Evolutionary conservation across 1,139 yeast species (phyloP), one percentile per base, ranked within the genome.

Genomic region (Chernovozyma aurita): DNA sequence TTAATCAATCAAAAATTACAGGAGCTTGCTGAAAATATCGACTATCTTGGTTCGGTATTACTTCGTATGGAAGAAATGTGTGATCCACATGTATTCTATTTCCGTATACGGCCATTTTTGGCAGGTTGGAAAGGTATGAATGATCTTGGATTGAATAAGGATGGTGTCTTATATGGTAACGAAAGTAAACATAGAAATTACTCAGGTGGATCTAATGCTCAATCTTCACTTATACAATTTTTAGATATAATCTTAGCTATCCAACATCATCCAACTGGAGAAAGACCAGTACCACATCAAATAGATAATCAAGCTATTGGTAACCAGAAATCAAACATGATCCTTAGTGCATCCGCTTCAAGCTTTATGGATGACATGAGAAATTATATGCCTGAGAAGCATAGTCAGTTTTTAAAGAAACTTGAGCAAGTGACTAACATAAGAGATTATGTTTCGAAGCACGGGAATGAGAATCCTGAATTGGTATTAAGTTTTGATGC

Each of bases 101-200:
- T 76, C 62, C 75, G 94, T 45, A 74, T 90, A 37, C 73, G 97
- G 50, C 97, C 97, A 0, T 90, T 76, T 52, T 65, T 90, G 41
- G 96, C 97, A 0, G 97, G 97, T 1, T 90, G 97, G 95, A 80
- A 81, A 55, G 85, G 86, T 52, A 88, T 90, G 97, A 78, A 76
- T 15, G 90, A 80, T 42, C 88, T 84, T 1, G 97, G 97, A 0
- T 69, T 90, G 39, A 76, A 62, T 36, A 81, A 87, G 34, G 59
- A 78, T 39, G 97, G 97, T 1, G 80, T 88, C 1, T 62, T 70
- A 33, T 88, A 88, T 53, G 96, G 95, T 5, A 65, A 75, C 37
- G 90, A 84, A 42, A 48, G 59, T 1, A 59, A 50, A 17, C 82
- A 79, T 37, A 69, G 85, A 43, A 59, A 70, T 22, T 85, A 76